Evolutionary conservation across 73 alveolate species (phyloP).

Genomic region (Paramecium caudatum): DNA sequence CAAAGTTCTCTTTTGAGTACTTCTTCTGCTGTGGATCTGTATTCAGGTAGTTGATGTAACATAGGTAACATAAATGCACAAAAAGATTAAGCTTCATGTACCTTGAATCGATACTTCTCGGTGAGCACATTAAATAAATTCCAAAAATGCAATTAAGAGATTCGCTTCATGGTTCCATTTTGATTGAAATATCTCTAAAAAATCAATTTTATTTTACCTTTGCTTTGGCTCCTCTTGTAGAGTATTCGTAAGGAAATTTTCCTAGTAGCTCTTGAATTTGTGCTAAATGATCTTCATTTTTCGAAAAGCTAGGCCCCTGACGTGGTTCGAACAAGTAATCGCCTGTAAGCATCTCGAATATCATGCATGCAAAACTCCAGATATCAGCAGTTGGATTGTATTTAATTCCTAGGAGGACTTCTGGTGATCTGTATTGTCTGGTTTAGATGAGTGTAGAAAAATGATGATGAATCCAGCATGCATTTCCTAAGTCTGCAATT

Average conservation of each 20-base stretch:
- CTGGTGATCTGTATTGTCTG: conserved; percentile 82
- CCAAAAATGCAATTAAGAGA: conserved; percentile 67
- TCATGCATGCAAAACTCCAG: conserved; percentile 97
- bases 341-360: conserved; percentile 97
- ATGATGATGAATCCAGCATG: conserved; percentile 95
- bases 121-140: conserved; percentile 51
- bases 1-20: conserved; percentile 3
- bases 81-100: conserved; percentile 64
- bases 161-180: conserved; percentile 68
- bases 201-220: not conserved
- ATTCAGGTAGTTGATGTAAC: conserved; percentile 72
- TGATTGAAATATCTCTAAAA: conserved; percentile 53
- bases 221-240: conserved; percentile 80
- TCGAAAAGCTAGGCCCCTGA: conserved; percentile 78
- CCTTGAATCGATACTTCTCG: conserved; percentile 70
- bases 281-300: conserved; percentile 91
- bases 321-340: conserved; percentile 96
- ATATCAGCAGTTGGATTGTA: conserved; percentile 94
- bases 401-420: conserved; percentile 88
- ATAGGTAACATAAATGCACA: conserved; percentile 70
- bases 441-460: conserved; percentile 94
- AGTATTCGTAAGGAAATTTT: conserved; percentile 82
- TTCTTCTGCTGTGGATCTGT: conserved; percentile 69
- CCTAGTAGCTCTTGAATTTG: conserved; percentile 88
- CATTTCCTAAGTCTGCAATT: conserved; percentile 97